Conservation (phyloP, 805 yeast genomes). For the Yamadazyma takamatsuzukensis region DNA sequence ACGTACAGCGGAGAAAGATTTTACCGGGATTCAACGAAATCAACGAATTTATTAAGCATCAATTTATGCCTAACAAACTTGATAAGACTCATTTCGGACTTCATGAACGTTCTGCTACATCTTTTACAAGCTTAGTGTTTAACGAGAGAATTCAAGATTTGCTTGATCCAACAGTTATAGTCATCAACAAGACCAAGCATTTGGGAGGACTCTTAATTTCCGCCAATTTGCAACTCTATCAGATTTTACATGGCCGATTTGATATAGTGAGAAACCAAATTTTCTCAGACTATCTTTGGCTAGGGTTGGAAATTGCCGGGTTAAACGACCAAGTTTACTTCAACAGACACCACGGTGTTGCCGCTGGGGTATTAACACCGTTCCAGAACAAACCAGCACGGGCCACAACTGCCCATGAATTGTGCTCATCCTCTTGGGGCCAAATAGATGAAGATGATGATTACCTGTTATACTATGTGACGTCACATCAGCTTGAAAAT, state of each 20-base stretch:
- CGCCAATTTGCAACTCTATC: conserved; percentile 21
- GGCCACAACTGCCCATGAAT: conserved; percentile 21
- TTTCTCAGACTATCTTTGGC: conserved; percentile 28
- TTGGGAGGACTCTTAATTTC: conserved; percentile 26
- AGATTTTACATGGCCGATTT: conserved; percentile 19
- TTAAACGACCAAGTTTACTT: conserved; percentile 17
- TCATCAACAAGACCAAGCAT: conserved; percentile 23
- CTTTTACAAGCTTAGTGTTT: conserved; percentile 16
- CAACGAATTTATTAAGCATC: conserved; percentile 18
- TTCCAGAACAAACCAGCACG: conserved; percentile 17
- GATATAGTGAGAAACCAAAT: conserved; percentile 8
- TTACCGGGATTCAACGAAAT: conserved; percentile 29
- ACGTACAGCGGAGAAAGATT: conserved; percentile 15
- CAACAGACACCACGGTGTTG: conserved; percentile 22
- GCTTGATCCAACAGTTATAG: conserved; percentile 26
- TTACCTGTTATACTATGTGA: conserved; percentile 23
- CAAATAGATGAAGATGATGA: conserved; percentile 25
- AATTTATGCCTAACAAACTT: conserved; percentile 17
- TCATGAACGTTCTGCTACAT: conserved; percentile 7
- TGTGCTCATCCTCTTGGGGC: conserved; percentile 38
- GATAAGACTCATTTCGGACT: conserved; percentile 20
- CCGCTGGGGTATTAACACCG: conserved; percentile 31
- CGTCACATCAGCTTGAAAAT: conserved; percentile 34
- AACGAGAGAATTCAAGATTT: conserved; percentile 19
- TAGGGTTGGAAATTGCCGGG: conserved; percentile 33